phyloP scores from a whole-genome alignment of 192 early-diverging fungal species.

The Rhizoclosmatium sp. region DNA sequence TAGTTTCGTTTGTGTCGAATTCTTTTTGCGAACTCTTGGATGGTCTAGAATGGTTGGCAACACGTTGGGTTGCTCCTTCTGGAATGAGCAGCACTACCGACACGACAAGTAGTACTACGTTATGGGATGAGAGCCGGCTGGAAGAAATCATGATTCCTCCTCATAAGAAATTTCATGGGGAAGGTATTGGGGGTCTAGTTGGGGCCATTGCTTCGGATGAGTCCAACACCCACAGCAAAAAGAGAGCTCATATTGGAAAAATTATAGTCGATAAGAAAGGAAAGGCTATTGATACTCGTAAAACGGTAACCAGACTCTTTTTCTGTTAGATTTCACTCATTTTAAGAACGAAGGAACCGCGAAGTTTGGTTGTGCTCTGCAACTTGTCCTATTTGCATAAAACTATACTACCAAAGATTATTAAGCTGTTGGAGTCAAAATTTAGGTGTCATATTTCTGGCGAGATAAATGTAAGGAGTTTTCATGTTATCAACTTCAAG shows the following conservation, averaged over 20 bases:
- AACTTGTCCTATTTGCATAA: slow-evolving; percentile 80
- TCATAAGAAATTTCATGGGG: slow-evolving; percentile 37
- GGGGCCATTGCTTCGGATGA: not conserved
- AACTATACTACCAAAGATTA: slow-evolving; percentile 78
- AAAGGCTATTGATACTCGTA: slow-evolving; percentile 41
- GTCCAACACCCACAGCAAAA: not conserved
- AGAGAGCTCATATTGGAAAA: not conserved
- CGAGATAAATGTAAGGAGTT: slow-evolving; percentile 63
- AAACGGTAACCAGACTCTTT: slow-evolving; percentile 36
- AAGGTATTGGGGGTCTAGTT: slow-evolving; percentile 7
- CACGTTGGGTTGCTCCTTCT: slow-evolving; percentile 36
- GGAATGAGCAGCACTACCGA: not conserved
- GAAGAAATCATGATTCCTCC: slow-evolving; percentile 20
- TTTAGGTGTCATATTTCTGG: slow-evolving; percentile 67
- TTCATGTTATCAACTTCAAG: not conserved
- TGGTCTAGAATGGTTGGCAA: slow-evolving; percentile 67
- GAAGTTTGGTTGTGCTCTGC: slow-evolving; percentile 83
- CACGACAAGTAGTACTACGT: not conserved
- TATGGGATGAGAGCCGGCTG: slow-evolving; percentile 28
- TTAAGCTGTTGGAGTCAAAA: slow-evolving; percentile 72
- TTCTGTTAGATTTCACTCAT: not conserved
- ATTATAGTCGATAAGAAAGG: slow-evolving; percentile 32
- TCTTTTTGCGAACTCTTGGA: slow-evolving; percentile 81
- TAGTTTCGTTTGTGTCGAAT: slow-evolving; percentile 71
- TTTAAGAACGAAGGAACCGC: slow-evolving; percentile 58